Percentiles rank a stretch among this genome's conserved stretches.
Conservation (phyloP, 768 basidiomycete genomes). For the Fistulinella prunicolor region DNA sequence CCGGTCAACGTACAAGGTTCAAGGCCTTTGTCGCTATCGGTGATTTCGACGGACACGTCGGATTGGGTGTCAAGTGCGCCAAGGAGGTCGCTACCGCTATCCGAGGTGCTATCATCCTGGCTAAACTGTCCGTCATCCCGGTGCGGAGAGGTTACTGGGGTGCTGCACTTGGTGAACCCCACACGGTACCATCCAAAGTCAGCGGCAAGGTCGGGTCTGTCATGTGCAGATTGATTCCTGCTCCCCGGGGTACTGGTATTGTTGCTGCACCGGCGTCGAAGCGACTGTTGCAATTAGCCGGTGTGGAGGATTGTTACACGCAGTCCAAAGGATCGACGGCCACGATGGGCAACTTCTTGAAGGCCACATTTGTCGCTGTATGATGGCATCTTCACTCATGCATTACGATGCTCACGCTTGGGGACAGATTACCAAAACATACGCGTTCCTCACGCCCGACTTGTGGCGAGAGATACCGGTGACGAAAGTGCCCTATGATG, state of each 20-base stretch:
- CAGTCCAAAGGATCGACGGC: conserved; percentile 98
- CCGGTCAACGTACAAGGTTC: conserved; percentile 99
- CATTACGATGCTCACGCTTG: neutral
- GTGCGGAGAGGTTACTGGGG: conserved; percentile 99
- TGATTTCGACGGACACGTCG: conserved; percentile 98
- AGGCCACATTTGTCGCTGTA: conserved; percentile 92
- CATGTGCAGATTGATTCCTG: conserved; percentile 98
- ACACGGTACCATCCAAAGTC: conserved; percentile 98
- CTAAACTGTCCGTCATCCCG: conserved; percentile 96
- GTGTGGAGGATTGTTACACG: conserved; percentile 97
- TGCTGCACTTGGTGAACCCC: conserved; percentile 96
- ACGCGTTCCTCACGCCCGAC: conserved; percentile 97
- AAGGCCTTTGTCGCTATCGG: conserved; percentile 99
- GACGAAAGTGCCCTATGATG: conserved; percentile 90
- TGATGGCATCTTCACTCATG: conserved; percentile 29
- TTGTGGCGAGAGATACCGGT: conserved; percentile 94
- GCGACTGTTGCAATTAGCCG: conserved; percentile 94
- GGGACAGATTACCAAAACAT: conserved; percentile 90
- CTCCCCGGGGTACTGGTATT: conserved; percentile 98
- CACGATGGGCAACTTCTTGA: conserved; percentile 99
- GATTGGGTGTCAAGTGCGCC: conserved; percentile 98
- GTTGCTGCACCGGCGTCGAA: conserved; percentile 98
- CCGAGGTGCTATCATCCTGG: conserved; percentile 98
- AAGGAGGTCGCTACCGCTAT: conserved; percentile 99
- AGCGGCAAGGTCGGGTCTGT: conserved; percentile 98